Conservation (phyloP, 2,329 filamentous ascomycete species). For the Eurotiales sp. region DNA sequence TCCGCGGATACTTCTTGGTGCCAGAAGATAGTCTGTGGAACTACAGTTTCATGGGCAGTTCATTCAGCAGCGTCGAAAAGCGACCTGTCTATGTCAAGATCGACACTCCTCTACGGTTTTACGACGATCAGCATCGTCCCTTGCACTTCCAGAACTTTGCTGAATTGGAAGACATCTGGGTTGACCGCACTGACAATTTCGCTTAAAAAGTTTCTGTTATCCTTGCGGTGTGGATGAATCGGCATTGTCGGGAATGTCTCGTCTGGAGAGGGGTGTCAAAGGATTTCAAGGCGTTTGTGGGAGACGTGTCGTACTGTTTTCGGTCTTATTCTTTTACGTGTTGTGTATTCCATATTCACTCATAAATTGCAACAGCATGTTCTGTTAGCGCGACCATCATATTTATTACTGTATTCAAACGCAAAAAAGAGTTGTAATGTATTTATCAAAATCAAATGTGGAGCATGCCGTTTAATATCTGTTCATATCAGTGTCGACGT, state of each 20-base stretch:
- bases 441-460: conserved; percentile 1
- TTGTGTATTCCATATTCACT: neutral
- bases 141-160: conserved; percentile 97
- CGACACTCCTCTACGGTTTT: conserved; percentile 85
- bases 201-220: conserved; percentile 56
- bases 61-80: conserved; percentile 85
- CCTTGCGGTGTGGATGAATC: neutral
- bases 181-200: conserved; percentile 89
- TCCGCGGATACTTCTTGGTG: conserved; percentile 92
- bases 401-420: conserved; percentile 8
- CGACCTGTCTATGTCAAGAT: conserved; percentile 87
- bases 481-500: too few relatives aligned
- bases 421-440: conserved; percentile 3
- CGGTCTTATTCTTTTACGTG: neutral
- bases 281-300: conserved; percentile 6
- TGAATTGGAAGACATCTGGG: conserved; percentile 94
- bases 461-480: neutral
- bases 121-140: conserved; percentile 86
- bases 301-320: neutral
- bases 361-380: neutral
- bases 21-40: conserved; percentile 91
- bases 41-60: conserved; percentile 94
- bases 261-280: neutral
- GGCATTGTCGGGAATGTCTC: neutral
- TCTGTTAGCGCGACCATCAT: neutral